Evolutionary conservation across 2,329 filamentous ascomycete species (phyloP).

Genomic region (Fusarium coicis): DNA sequence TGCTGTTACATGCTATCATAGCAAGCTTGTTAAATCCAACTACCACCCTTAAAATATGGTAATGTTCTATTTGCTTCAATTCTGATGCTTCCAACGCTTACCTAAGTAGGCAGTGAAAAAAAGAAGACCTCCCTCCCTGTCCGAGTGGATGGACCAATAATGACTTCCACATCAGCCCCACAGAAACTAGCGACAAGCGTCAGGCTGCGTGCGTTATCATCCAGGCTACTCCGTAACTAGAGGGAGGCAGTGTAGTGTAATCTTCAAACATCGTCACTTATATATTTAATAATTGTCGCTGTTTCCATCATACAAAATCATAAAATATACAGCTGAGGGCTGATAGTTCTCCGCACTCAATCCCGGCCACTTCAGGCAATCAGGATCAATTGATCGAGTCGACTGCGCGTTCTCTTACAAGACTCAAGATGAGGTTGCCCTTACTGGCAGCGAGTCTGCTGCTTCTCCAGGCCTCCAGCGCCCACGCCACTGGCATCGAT

Average conservation of each 20-base stretch:
- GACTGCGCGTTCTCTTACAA: background rate
- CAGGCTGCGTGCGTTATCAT: constrained; percentile 2
- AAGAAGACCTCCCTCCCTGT: background rate
- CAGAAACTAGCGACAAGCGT: constrained; percentile 4
- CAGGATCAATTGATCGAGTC: constrained; percentile 3
- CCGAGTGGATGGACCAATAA: background rate
- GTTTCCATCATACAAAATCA: constrained; percentile 32
- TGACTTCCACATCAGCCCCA: constrained; percentile 1
- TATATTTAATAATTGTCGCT: constrained; percentile 20
- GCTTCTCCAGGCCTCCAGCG: constrained; percentile 42
- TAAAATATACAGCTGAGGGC: constrained; percentile 7
- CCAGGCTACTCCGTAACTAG: background rate
- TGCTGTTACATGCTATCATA: background rate
- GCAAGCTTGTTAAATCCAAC: background rate
- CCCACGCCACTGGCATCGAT: constrained; percentile 47
- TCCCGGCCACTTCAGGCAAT: constrained; percentile 1
- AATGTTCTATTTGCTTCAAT: background rate
- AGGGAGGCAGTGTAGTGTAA: constrained; percentile 6
- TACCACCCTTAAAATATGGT: background rate
- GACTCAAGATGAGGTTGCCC: constrained; percentile 42
- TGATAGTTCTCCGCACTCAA: background rate
- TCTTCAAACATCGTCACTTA: constrained; percentile 12
- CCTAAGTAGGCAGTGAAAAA: background rate
- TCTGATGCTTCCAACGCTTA: background rate
- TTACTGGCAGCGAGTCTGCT: constrained; percentile 40